Evolutionary conservation across 2,329 filamentous ascomycete species (phyloP).

Genomic region (Biscogniauxia mediterranea): DNA sequence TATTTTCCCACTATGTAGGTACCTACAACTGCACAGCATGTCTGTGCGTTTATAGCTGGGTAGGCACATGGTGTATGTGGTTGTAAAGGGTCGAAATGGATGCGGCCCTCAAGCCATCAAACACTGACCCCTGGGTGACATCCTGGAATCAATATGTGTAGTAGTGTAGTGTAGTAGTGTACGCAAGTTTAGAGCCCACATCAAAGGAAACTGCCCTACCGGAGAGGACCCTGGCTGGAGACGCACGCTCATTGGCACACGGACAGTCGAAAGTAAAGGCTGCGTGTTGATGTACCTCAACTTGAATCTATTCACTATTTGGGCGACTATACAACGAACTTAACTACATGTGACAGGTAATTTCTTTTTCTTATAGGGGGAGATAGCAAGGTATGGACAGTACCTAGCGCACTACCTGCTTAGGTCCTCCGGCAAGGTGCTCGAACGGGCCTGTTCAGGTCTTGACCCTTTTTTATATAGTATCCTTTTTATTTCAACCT

Average conservation of each 20-base stretch:
- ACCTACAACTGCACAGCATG: not conserved
- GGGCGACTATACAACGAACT: not conserved
- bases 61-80: not conserved
- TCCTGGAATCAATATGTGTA: not conserved
- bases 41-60: not conserved
- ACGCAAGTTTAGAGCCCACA: not conserved
- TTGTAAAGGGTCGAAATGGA: not conserved
- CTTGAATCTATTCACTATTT: not conserved
- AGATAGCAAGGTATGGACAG: not conserved
- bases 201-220: too few relatives aligned
- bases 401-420: not conserved
- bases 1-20: not conserved
- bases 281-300: not conserved
- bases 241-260: not conserved
- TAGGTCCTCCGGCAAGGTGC: not conserved
- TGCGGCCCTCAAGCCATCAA: not conserved
- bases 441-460: not conserved
- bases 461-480: not conserved
- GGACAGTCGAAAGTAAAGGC: not conserved
- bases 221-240: not conserved
- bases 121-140: not conserved
- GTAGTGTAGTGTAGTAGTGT: too few relatives aligned
- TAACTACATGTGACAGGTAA: not conserved
- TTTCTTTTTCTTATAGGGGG: not conserved
- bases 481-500: not conserved